These are phyloP conservation scores for Candolleomyces eurysporus DNA, from an alignment of 768 basidiomycete species.

Conservation along the genomic window DNA sequence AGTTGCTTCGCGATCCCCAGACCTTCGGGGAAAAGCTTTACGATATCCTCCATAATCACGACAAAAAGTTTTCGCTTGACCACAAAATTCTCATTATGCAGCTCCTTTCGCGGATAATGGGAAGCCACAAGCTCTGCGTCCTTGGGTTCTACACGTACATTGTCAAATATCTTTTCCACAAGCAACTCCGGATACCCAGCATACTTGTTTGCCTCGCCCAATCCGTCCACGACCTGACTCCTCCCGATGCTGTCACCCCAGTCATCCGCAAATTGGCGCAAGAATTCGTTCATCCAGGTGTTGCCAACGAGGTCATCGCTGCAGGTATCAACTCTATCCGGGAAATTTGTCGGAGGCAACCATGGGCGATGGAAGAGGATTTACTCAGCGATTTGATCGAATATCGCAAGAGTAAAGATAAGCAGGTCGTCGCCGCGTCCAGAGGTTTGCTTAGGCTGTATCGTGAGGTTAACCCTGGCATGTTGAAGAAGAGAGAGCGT, in stretches of 20 bases:
- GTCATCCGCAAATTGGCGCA: conserved; percentile 88
- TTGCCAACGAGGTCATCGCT: conserved; percentile 91
- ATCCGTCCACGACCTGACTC: conserved; percentile 92
- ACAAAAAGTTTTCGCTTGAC: conserved; percentile 94
- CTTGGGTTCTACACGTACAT: conserved; percentile 96
- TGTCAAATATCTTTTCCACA: conserved; percentile 88
- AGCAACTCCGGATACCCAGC: conserved; percentile 88
- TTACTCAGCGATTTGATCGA: conserved; percentile 89
- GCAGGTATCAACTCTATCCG: conserved; percentile 96
- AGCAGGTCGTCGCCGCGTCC: conserved; percentile 86
- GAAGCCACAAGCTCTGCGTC: conserved; percentile 87
- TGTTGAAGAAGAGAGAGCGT: conserved; percentile 86
- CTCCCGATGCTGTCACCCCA: conserved; percentile 87
- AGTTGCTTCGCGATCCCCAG: conserved; percentile 93
- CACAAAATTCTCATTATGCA: conserved; percentile 98
- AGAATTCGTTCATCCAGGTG: conserved; percentile 97
- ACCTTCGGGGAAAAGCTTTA: conserved; percentile 94
- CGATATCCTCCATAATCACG: conserved; percentile 76
- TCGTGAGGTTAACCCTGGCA: conserved; percentile 92
- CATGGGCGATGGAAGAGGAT: conserved; percentile 97
- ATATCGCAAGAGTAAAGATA: conserved; percentile 94
- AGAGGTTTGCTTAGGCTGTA: conserved; percentile 86
- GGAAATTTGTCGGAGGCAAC: conserved; percentile 92
- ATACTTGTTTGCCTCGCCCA: conserved; percentile 95
- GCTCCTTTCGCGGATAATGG: conserved; percentile 91